phyloP scores from a whole-genome alignment of 1,284 basidiomycete species.

The Paramarasmius palmivorus region DNA sequence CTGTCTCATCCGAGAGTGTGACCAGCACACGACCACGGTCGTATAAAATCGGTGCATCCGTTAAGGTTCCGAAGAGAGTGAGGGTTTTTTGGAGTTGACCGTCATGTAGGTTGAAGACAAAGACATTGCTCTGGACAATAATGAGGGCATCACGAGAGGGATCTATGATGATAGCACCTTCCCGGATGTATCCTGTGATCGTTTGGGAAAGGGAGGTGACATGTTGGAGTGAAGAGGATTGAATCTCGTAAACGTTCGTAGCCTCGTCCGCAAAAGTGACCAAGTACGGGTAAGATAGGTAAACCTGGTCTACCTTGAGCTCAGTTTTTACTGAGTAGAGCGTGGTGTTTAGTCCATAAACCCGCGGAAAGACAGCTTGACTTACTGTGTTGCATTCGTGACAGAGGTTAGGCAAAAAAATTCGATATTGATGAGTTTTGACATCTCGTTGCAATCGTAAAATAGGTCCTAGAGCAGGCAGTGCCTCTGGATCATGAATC shows the following conservation, averaged over 20 bases:
- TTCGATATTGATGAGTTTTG: too few relatives aligned
- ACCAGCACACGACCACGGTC: slow-evolving; percentile 1
- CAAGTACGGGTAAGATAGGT: background rate
- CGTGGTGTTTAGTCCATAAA: too few relatives aligned
- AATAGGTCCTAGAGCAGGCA: too few relatives aligned
- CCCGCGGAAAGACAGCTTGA: too few relatives aligned
- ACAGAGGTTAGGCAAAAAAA: too few relatives aligned
- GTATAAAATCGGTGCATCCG: background rate
- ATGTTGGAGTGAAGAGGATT: background rate
- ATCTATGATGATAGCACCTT: background rate
- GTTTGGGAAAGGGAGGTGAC: background rate
- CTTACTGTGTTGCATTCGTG: too few relatives aligned
- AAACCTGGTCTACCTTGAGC: background rate
- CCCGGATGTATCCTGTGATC: background rate
- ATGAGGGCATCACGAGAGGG: slow-evolving; percentile 3
- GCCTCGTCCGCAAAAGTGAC: background rate
- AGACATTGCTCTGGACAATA: background rate
- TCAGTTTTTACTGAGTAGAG: background rate
- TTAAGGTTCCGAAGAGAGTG: background rate
- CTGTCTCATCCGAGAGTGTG: background rate
- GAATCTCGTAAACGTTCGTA: background rate
- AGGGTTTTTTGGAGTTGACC: slow-evolving; percentile 2
- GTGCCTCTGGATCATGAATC: too few relatives aligned
- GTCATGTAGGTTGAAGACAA: background rate
- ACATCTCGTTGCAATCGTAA: too few relatives aligned